Percentiles rank a stretch among this genome's conserved stretches.
Conservation (phyloP, 1,284 basidiomycete species). For the Moniliella sp. region DNA sequence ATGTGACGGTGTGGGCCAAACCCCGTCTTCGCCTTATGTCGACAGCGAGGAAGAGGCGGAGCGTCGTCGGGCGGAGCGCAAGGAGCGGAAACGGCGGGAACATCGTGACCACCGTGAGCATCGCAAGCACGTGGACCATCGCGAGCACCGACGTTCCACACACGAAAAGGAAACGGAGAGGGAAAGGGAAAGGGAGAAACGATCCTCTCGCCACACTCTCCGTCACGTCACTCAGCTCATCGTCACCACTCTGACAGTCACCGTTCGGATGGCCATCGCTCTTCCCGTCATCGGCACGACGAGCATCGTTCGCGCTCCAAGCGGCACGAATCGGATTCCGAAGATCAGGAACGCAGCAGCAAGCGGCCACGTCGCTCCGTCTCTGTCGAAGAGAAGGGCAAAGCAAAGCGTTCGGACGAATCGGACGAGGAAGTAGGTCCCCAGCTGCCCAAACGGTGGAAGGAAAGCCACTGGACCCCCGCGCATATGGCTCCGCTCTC, state of each 20-base stretch:
- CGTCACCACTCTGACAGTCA: neutral
- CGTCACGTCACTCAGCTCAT: no score
- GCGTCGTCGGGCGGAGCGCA: no score
- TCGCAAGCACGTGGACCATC: neutral
- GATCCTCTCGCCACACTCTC: no score
- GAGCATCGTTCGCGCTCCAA: neutral
- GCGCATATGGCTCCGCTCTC: constrained; percentile 54
- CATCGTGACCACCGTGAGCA: no score
- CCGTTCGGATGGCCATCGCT: neutral
- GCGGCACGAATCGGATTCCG: neutral
- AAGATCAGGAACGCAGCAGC: neutral
- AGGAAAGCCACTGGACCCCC: neutral
- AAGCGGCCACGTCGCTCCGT: no score
- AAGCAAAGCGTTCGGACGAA: neutral
- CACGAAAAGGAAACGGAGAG: neutral
- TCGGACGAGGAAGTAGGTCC: constrained; percentile 4
- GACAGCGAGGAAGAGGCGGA: no score
- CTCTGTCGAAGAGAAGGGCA: neutral
- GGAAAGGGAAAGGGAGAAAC: no score
- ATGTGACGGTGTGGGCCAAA: no score
- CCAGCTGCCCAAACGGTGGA: constrained; percentile 2
- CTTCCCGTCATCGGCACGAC: neutral
- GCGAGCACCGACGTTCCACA: neutral
- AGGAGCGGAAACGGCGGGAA: no score
- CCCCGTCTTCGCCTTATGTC: no score